Percentiles rank a stretch among this genome's conserved stretches.
phyloP scores from a whole-genome alignment of 2,329 filamentous ascomycete species.

The Sporothrix euskadiensis region DNA sequence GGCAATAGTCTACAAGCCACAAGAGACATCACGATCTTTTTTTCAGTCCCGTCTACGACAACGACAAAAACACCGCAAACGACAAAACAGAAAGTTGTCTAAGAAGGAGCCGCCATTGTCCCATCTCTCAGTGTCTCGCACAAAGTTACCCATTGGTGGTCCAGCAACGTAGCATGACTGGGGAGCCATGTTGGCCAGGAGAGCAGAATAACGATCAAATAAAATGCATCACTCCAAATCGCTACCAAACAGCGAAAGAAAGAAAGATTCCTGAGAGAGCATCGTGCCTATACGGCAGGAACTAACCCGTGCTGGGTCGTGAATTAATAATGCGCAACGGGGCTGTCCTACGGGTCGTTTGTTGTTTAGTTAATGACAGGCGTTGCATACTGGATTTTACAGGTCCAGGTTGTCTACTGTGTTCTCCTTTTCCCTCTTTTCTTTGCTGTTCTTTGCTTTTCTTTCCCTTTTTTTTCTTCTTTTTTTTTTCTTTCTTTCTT shows the following conservation, averaged over 20 bases:
- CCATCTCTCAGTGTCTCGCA: neutral
- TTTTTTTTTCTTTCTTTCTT: neutral
- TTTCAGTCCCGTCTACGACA: neutral
- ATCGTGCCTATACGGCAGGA: constrained; percentile 14
- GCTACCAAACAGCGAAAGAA: neutral
- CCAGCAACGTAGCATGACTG: neutral
- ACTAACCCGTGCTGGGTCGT: constrained; percentile 4
- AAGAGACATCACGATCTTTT: neutral
- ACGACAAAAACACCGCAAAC: neutral
- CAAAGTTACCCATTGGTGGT: neutral
- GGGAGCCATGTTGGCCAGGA: neutral
- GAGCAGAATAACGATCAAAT: neutral
- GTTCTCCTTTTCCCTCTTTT: neutral
- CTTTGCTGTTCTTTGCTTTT: neutral
- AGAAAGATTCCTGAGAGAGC: constrained; percentile 5
- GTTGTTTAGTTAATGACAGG: neutral
- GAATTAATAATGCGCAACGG: constrained; percentile 17
- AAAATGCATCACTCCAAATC: neutral
- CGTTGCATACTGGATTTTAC: neutral
- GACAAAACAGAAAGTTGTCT: neutral
- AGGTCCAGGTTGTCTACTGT: neutral
- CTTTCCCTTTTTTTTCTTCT: constrained; percentile 1
- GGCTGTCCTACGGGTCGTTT: neutral
- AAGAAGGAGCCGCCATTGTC: neutral
- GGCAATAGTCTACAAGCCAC: neutral